These are phyloP conservation scores for Candida sp. DNA, from an alignment of 1,139 yeast species.

Conservation along the genomic window DNA sequence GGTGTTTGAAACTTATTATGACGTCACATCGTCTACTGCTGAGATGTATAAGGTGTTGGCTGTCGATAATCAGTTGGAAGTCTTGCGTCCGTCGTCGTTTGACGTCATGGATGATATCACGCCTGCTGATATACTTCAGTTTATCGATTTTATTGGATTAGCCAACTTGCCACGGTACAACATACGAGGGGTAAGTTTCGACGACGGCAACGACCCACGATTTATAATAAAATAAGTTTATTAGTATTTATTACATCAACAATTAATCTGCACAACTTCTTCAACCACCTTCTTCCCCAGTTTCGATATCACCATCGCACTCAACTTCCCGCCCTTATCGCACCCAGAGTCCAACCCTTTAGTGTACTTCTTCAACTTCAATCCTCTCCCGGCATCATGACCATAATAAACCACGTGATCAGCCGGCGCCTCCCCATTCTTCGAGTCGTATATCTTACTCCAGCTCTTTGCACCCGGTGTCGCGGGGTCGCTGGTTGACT, in stretches of 20 bases:
- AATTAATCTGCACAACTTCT: conserved; percentile 14
- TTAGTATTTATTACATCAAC: conserved; percentile 3
- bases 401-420: conserved; percentile 75
- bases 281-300: conserved; percentile 8
- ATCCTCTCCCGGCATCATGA: conserved; percentile 85
- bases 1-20: not conserved
- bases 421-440: conserved; percentile 40
- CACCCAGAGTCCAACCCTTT: conserved; percentile 88
- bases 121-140: not conserved
- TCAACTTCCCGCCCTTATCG: conserved; percentile 71
- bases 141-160: conserved; percentile 4
- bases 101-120: not conserved
- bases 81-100: not conserved
- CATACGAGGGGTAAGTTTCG: not conserved
- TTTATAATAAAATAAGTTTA: not conserved
- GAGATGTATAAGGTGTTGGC: not conserved
- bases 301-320: conserved; percentile 54
- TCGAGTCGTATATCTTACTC: conserved; percentile 65
- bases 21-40: not conserved
- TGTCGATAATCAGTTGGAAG: not conserved
- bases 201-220: not conserved
- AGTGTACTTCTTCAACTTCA: conserved; percentile 65
- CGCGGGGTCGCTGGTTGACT: conserved; percentile 55
- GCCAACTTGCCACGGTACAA: not conserved
- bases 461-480: conserved; percentile 59